phyloP scores from a whole-genome alignment of 2,329 filamentous ascomycete genomes.

The Fusarium concolor region DNA sequence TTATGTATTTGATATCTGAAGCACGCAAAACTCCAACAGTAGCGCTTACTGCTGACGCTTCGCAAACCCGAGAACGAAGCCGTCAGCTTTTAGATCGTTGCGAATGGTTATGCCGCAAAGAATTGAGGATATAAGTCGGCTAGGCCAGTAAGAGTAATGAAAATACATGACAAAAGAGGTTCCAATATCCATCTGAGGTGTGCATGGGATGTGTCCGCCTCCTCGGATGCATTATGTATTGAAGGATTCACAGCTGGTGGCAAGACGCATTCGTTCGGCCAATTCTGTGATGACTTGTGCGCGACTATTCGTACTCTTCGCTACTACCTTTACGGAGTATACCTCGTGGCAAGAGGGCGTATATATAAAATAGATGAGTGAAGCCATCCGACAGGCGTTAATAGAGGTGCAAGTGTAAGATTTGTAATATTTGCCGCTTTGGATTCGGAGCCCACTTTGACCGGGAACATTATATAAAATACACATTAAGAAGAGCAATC shows the following conservation, averaged over 20 bases:
- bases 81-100: constrained; percentile 22
- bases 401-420: neutral
- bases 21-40: neutral
- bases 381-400: neutral
- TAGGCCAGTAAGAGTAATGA: no score
- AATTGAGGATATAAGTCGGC: neutral
- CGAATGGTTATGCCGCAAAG: neutral
- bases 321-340: no score
- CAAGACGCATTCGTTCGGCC: neutral
- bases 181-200: neutral
- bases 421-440: no score
- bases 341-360: no score
- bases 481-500: no score
- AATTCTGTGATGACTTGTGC: neutral
- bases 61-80: neutral
- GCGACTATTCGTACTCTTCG: no score
- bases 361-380: neutral
- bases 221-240: no score
- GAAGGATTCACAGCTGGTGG: neutral
- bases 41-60: constrained; percentile 16
- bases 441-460: no score
- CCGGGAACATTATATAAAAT: no score
- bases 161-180: neutral
- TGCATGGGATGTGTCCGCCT: constrained; percentile 24
- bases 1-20: neutral